These are phyloP conservation scores for Verticillium klebahnii DNA, from an alignment of 2,329 filamentous ascomycete species.

Conservation along the genomic window DNA sequence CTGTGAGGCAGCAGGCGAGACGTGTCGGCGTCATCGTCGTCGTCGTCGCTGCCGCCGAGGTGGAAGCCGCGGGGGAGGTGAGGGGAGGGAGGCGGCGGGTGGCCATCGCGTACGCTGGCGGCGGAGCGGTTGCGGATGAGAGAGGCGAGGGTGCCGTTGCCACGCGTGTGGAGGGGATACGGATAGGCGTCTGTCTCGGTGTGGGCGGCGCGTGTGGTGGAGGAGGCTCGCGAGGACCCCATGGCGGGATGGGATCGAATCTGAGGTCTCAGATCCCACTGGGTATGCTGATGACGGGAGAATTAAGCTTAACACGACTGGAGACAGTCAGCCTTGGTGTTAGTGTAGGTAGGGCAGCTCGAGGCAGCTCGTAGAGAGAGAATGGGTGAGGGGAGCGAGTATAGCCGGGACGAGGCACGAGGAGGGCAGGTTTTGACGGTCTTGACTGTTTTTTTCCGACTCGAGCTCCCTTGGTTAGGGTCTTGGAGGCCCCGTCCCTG, in stretches of 20 bases:
- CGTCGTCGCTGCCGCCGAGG: neutral
- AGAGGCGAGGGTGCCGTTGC: constrained; percentile 25
- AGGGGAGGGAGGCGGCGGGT: neutral
- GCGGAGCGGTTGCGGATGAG: constrained; percentile 43
- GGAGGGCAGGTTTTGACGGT: neutral
- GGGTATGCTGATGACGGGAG: neutral
- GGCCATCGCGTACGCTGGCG: constrained; percentile 2
- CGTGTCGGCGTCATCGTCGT: constrained; percentile 1
- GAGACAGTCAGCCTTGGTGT: neutral
- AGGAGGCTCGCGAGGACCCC: constrained; percentile 2
- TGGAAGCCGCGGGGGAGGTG: neutral
- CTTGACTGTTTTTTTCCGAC: neutral
- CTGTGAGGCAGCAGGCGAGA: neutral
- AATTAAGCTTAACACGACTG: neutral
- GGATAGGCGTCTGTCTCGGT: constrained; percentile 45
- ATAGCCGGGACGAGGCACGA: neutral
- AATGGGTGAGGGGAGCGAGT: neutral
- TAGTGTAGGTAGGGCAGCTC: neutral
- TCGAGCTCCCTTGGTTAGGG: neutral
- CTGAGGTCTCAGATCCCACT: neutral
- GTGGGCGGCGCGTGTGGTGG: constrained; percentile 7
- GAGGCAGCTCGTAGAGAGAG: neutral
- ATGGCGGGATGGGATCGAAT: neutral
- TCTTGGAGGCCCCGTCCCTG: neutral
- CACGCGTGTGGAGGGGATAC: constrained; percentile 45